Conservation (phyloP, 768 basidiomycete genomes). For the Lactifluus volemus region DNA sequence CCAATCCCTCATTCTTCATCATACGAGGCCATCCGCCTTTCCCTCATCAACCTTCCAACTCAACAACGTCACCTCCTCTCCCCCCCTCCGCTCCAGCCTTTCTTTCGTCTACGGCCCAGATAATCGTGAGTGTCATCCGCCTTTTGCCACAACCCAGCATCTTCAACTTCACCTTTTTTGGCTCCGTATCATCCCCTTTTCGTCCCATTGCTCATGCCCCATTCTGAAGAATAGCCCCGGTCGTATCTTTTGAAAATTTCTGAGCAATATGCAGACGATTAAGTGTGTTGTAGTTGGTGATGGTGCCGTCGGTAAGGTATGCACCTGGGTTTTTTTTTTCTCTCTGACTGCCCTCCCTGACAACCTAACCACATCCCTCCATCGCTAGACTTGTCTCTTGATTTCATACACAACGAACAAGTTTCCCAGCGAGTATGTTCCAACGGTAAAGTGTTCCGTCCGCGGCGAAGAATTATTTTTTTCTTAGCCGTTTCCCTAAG, state of each 20-base stretch:
- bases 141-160: background rate
- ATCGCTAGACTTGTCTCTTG: constrained; percentile 77
- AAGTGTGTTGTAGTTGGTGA: constrained; percentile 97
- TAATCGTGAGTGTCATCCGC: constrained; percentile 10
- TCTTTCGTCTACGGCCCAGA: constrained; percentile 3
- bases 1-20: constrained; percentile 11
- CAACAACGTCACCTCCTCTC: constrained; percentile 5
- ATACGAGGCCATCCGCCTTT: constrained; percentile 4
- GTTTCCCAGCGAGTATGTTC: constrained; percentile 98
- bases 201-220: background rate
- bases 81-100: constrained; percentile 2
- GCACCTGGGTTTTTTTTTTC: constrained; percentile 24
- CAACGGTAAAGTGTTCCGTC: constrained; percentile 57
- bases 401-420: constrained; percentile 98
- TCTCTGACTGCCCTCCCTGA: background rate
- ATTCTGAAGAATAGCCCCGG: background rate
- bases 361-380: background rate
- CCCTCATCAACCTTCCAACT: constrained; percentile 6
- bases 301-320: constrained; percentile 96
- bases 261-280: constrained; percentile 76
- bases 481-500: constrained; percentile 32
- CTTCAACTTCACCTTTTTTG: background rate
- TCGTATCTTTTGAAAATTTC: constrained; percentile 12
- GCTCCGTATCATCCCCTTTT: background rate
- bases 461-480: constrained; percentile 15